Base-by-base conservation (phyloP, 495 filamentous ascomycete genomes). In the Talaromyces wortmannii region DNA sequence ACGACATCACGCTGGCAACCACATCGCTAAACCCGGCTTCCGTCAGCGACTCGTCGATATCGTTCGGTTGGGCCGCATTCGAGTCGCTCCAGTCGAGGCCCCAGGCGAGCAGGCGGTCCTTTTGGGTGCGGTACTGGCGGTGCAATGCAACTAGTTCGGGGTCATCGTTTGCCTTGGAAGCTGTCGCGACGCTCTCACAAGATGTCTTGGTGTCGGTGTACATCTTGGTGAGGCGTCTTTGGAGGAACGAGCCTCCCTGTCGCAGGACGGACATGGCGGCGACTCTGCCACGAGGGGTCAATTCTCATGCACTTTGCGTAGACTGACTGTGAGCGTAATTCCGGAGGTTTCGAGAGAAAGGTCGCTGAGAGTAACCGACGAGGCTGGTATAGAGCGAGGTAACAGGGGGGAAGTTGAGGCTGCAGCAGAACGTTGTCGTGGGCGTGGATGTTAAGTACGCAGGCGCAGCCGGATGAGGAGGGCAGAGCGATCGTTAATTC, bases 131-230 rank as follows among this genome's bases (percentile, higher is more conserved):
- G 58, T 83, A 80, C 56, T 78, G 81, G 31, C 75, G 74, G 55
- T 85, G 77, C 23, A 86, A 66, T 17, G 73, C 70, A 16, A 77
- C 70, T 5, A 84, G 69, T 54, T 85, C 78, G 2, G 79, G 78
- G 33, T 76, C 73, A 15, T 78, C 75, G 45, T 71, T 77, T 52
- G 73, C 77, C 59, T 83, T 86, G 3, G 52, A 80, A 6, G 85
- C 84, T 16, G 86, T 88, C 54, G 86, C 88, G 59, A 90, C 83
- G 60, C 86, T 89, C 66, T 91, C 88, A 69, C 87, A 91, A 12
- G 88, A 91, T 50, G 85, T 87, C 65, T 96, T 96, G 47, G 90
- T 92, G 71, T 96, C 90, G 60, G 90, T 88, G 70, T 95, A 96
- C 61, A 95, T 81, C 69, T 92, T 86, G 48, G 90, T 94, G 42